phyloP scores from a whole-genome alignment of 2,329 filamentous ascomycete genomes.

The Neoascochyta sp. region DNA sequence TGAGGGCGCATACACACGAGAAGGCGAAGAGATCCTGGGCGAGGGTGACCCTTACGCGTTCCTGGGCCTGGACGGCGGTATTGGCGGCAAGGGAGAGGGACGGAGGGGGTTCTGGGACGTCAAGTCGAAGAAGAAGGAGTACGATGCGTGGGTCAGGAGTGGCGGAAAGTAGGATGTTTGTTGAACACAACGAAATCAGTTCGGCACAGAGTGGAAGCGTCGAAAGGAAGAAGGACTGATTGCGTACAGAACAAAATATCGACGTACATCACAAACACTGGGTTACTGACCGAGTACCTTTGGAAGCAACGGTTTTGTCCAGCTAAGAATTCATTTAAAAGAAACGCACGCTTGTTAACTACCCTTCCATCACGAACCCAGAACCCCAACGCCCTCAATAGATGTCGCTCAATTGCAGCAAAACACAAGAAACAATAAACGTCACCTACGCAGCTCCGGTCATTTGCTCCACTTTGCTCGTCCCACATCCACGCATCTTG shows the following conservation, averaged over 20 bases:
- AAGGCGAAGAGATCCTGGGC: slow-evolving; percentile 64
- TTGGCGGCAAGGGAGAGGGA: slow-evolving; percentile 61
- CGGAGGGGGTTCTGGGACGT: slow-evolving; percentile 85
- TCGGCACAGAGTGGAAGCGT: no score
- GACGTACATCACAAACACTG: no score
- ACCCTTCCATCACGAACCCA: neutral
- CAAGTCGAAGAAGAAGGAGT: slow-evolving; percentile 75
- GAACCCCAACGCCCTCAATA: no score
- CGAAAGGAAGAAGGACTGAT: neutral
- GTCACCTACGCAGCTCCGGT: slow-evolving; percentile 20
- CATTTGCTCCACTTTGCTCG: slow-evolving; percentile 23
- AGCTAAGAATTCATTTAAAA: no score
- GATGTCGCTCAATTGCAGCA: no score
- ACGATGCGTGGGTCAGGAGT: slow-evolving; percentile 68
- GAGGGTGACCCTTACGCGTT: slow-evolving; percentile 72
- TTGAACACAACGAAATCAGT: no score
- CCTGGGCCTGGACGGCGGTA: slow-evolving; percentile 52
- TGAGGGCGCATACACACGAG: slow-evolving; percentile 54
- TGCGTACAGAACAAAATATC: neutral
- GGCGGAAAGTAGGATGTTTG: slow-evolving; percentile 13
- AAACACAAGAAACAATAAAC: no score
- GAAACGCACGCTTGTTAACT: neutral
- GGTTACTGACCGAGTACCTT: no score
- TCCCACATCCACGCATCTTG: slow-evolving; percentile 23
- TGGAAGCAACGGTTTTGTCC: no score